Evolutionary conservation across 2,329 filamentous ascomycete species (phyloP).

Genomic region (Fusarium sp.): DNA sequence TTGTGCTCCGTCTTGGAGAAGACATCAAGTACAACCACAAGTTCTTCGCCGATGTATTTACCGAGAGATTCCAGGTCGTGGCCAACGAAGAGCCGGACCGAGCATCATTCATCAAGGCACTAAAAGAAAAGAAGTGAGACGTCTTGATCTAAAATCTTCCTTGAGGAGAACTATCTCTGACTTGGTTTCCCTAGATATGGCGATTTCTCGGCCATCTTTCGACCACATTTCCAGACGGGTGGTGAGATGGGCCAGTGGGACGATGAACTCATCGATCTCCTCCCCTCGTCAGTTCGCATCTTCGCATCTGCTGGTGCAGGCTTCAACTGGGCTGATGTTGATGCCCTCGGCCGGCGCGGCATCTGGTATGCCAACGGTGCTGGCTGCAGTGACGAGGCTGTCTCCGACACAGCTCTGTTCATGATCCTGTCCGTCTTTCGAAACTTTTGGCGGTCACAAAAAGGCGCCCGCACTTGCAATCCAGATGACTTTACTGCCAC

Average conservation of each 20-base stretch:
- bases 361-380: constrained; percentile 64
- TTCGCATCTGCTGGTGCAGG: constrained; percentile 74
- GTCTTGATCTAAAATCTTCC: not conserved
- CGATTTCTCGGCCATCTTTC: constrained; percentile 61
- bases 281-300: constrained; percentile 69
- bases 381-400: constrained; percentile 60
- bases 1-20: constrained; percentile 56
- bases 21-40: constrained; percentile 64
- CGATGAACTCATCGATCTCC: constrained; percentile 66
- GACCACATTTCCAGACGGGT: constrained; percentile 74
- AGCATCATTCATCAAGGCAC: constrained; percentile 57
- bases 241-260: constrained; percentile 76
- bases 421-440: constrained; percentile 65
- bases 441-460: constrained; percentile 62
- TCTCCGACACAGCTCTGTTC: constrained; percentile 60
- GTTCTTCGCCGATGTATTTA: constrained; percentile 57
- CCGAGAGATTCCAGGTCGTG: constrained; percentile 58
- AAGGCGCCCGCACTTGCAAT: constrained; percentile 36
- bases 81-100: constrained; percentile 56
- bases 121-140: constrained; percentile 54
- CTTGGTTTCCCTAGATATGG: constrained; percentile 33
- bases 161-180: constrained; percentile 9
- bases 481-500: constrained; percentile 32
- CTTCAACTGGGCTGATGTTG: constrained; percentile 75
- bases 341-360: constrained; percentile 55